A percentile compares a stretch with the other conserved stretches of the same genome.
These are phyloP conservation scores for Boletus rufocinnamomeus DNA, from an alignment of 768 basidiomycete species.

Conservation along the genomic window DNA sequence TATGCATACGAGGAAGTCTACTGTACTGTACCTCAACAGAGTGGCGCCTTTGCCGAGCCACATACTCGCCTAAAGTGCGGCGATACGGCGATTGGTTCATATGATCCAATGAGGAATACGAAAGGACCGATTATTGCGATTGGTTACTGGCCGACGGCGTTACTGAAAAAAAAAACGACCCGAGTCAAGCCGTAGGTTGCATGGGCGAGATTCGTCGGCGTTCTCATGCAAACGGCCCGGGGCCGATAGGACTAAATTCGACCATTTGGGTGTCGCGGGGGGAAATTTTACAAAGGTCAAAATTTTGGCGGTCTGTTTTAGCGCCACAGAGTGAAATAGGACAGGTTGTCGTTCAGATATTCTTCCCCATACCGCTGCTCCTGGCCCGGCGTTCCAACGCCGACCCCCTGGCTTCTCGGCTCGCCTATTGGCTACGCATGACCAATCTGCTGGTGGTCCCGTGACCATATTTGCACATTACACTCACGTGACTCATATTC, in stretches of 20 bases:
- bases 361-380: not conserved
- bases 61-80: not conserved
- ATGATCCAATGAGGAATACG: not conserved
- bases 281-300: too few relatives aligned
- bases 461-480: constrained; percentile 9
- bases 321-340: not conserved
- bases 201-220: not conserved
- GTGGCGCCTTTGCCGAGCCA: not conserved
- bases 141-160: too few relatives aligned
- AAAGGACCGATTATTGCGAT: too few relatives aligned
- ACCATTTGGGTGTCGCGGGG: too few relatives aligned
- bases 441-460: not conserved
- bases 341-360: not conserved
- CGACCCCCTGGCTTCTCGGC: not conserved
- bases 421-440: not conserved
- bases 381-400: not conserved
- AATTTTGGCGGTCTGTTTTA: too few relatives aligned
- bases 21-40: not conserved
- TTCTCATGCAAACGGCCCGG: not conserved
- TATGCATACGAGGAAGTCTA: not conserved
- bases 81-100: not conserved
- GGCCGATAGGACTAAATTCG: not conserved
- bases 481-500: constrained; percentile 8
- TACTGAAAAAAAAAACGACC: too few relatives aligned
- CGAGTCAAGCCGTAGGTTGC: too few relatives aligned